Percentiles rank a stretch among this genome's conserved stretches.
phyloP scores from a whole-genome alignment of 1,284 basidiomycete species.

The Trichosporon faecale region DNA sequence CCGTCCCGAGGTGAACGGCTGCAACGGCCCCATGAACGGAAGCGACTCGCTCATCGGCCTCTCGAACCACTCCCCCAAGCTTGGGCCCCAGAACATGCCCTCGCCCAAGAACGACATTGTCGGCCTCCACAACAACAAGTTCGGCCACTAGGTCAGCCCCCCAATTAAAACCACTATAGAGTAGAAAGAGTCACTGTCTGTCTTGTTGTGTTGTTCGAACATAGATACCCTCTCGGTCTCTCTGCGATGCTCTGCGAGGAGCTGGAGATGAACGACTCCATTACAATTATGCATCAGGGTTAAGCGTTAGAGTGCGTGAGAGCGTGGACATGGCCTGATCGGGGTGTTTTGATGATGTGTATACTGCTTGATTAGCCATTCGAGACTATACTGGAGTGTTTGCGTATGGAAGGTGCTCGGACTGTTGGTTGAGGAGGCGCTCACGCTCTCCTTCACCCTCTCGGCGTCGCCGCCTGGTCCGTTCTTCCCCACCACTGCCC shows the following conservation, averaged over 20 bases:
- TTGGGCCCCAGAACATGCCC: constrained; percentile 39
- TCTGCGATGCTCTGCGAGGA: not conserved
- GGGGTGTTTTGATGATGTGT: too few relatives aligned
- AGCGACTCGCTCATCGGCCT: constrained; percentile 51
- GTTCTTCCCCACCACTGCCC: too few relatives aligned
- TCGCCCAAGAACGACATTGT: constrained; percentile 47
- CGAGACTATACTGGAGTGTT: too few relatives aligned
- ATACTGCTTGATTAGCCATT: too few relatives aligned
- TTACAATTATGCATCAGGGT: constrained; percentile 6
- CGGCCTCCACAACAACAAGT: constrained; percentile 53
- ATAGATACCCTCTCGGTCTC: constrained; percentile 4
- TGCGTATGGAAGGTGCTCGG: too few relatives aligned
- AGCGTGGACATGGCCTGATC: too few relatives aligned
- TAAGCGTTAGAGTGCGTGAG: not conserved
- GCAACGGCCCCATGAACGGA: constrained; percentile 52
- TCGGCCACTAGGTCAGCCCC: constrained; percentile 24
- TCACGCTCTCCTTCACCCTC: too few relatives aligned
- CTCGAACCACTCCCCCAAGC: constrained; percentile 51
- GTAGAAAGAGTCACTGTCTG: not conserved
- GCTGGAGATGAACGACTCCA: not conserved
- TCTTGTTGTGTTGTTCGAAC: constrained; percentile 6
- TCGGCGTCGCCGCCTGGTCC: too few relatives aligned
- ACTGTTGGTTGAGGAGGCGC: too few relatives aligned
- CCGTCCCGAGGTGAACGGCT: constrained; percentile 35
- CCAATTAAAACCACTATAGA: not conserved